Conservation (phyloP, 352 stramenopile genomes). For the Pythium brachiatum region DNA sequence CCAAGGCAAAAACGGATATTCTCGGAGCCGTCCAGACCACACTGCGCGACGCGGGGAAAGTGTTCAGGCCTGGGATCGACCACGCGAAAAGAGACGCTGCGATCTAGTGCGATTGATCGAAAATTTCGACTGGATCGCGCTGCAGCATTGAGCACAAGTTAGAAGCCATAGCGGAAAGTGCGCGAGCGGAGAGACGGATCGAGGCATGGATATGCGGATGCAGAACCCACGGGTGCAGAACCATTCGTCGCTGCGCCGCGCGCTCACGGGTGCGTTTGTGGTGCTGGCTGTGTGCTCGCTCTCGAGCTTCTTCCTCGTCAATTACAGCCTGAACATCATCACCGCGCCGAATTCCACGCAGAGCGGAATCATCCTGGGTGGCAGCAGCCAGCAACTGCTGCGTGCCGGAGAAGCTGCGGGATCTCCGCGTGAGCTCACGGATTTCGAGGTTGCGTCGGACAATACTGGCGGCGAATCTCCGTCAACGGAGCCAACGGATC, state of each 20-base stretch:
- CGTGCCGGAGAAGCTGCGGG: slow-evolving; percentile 1
- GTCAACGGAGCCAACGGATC: not conserved
- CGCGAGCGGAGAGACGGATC: not conserved
- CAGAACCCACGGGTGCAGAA: slow-evolving; percentile 16
- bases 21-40: not conserved
- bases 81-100: not conserved
- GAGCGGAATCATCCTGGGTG: slow-evolving; percentile 6
- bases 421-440: not conserved
- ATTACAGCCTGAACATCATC: slow-evolving; percentile 13
- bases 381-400: slow-evolving; percentile 15
- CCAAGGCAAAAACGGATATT: not conserved
- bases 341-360: slow-evolving; percentile 12
- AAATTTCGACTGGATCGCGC: not conserved
- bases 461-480: too few species aligned
- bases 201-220: not conserved
- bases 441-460: not conserved
- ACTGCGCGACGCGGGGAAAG: not conserved
- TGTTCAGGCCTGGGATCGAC: not conserved
- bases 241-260: slow-evolving; percentile 12
- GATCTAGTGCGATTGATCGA: slow-evolving; percentile 1
- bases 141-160: not conserved
- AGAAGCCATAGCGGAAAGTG: slow-evolving; percentile 17
- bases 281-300: slow-evolving; percentile 23
- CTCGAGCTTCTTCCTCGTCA: slow-evolving; percentile 26
- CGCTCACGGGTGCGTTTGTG: slow-evolving; percentile 13